Conservation (phyloP, 2,329 filamentous ascomycete genomes). For the Fusarium austroafricanum region DNA sequence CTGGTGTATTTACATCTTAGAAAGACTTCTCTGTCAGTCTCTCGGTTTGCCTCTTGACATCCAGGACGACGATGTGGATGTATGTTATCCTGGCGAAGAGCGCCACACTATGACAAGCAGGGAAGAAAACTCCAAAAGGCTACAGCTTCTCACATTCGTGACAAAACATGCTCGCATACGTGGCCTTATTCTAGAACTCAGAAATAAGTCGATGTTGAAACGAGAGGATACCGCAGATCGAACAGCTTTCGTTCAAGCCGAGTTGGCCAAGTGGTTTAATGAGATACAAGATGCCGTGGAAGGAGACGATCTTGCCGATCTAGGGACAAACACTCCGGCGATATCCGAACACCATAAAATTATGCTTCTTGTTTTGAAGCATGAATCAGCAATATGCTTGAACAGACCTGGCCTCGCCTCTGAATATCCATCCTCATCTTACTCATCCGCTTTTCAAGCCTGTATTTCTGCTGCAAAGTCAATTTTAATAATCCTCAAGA, state of each 20-base stretch:
- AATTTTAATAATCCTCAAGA: conserved; percentile 57
- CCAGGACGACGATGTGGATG: conserved; percentile 68
- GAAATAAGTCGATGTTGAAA: conserved; percentile 63
- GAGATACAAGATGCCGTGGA: conserved; percentile 63
- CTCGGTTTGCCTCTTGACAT: conserved; percentile 66
- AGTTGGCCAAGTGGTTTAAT: conserved; percentile 64
- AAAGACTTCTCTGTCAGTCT: conserved; percentile 66
- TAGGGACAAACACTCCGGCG: neutral
- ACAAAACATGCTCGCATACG: conserved; percentile 62
- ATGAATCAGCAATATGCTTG: conserved; percentile 63
- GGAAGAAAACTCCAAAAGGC: conserved; percentile 40
- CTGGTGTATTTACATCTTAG: conserved; percentile 67
- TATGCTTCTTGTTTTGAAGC: conserved; percentile 58
- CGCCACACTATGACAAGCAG: conserved; percentile 49
- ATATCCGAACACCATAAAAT: conserved; percentile 53
- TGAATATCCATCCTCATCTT: conserved; percentile 56
- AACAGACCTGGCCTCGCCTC: conserved; percentile 63
- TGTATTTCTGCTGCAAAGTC: conserved; percentile 63
- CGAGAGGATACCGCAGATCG: conserved; percentile 57
- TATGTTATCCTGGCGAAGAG: conserved; percentile 65
- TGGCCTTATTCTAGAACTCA: conserved; percentile 63
- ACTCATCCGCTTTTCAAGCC: conserved; percentile 61
- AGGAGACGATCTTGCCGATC: conserved; percentile 45
- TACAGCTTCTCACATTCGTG: conserved; percentile 55
- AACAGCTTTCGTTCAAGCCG: conserved; percentile 59